Evolutionary conservation across 2,329 filamentous ascomycete genomes (phyloP), one percentile per base, ranked within the genome.

Genomic region (Microcyclosporella mali): DNA sequence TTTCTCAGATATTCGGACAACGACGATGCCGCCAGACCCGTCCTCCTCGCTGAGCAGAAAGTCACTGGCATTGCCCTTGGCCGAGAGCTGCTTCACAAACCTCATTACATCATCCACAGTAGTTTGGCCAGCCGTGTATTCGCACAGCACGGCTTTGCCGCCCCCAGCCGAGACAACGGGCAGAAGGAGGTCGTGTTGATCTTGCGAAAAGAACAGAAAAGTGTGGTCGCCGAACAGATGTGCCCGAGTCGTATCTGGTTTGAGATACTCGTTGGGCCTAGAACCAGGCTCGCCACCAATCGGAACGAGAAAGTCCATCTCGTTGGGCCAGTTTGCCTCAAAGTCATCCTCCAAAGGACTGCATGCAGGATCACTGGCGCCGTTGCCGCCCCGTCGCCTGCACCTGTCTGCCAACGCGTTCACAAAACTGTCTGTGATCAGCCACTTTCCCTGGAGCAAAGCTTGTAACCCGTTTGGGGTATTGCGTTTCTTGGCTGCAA

Each of bases 401-500:
- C 81, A 75, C 4, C 76, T 82, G 32, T 75, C 70, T 1, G 81
- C 71, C 1, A 97, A 67, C 0, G 84, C 83, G 49, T 88, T 79
- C 11, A 95, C 71, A 53, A 85, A 97, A 0, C 76, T 70, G 28
- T 77, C 73, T 3, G 79, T 79, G 9, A 97, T 88, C 32, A 97
- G 82, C 53, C 81, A 79, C 63, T 77, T 84, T 11, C 79, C 88
- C 56, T 88, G 85, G 29, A 95, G 82, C 8, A 98, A 71, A 2
- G 87, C 90, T 59, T 94, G 88, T 2, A 98, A 72, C 0, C 86
- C 87, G 52, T 88, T 88, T 0, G 89, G 78, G 0, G 88, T 90
- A 62, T 97, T 98, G 36, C 92, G 78, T 66, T 94, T 95, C 62
- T 81, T 85, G 6, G 87, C 82, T 27, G 97, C 81, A 9, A 94